Evolutionary conservation across 352 stramenopile species (phyloP).

Genomic region (Elongisporangium senticosum): DNA sequence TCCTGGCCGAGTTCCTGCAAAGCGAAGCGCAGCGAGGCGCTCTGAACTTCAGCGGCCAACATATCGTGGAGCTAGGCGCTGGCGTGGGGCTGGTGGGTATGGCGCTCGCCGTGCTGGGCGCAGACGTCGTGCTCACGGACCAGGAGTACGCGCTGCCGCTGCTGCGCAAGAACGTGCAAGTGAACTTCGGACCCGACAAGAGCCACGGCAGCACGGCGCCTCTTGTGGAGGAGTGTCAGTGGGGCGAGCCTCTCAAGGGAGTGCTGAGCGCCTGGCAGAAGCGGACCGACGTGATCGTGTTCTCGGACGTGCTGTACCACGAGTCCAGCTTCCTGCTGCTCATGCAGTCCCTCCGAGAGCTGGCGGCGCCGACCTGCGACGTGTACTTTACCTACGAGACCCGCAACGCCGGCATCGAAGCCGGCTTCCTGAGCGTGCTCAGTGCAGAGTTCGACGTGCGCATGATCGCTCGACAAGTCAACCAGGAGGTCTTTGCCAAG

Average conservation of each 20-base stretch:
- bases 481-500: slow-evolving; percentile 16
- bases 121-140: slow-evolving; percentile 37
- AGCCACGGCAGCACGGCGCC: slow-evolving; percentile 7
- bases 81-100: slow-evolving; percentile 50
- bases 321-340: slow-evolving; percentile 26
- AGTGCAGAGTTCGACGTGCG: slow-evolving; percentile 19
- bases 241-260: slow-evolving; percentile 22
- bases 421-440: slow-evolving; percentile 28
- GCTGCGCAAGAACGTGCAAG: slow-evolving; percentile 35
- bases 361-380: slow-evolving; percentile 18
- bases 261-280: slow-evolving; percentile 21
- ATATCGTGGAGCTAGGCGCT: slow-evolving; percentile 37
- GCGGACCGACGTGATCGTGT: slow-evolving; percentile 30
- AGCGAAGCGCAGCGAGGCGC: slow-evolving; percentile 2
- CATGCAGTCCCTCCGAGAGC: slow-evolving; percentile 22
- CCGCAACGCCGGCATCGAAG: slow-evolving; percentile 31
- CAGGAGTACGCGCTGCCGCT: slow-evolving; percentile 45
- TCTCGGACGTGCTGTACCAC: slow-evolving; percentile 53
- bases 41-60: slow-evolving; percentile 14
- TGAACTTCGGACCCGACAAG: slow-evolving; percentile 23
- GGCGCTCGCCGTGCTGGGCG: slow-evolving; percentile 34
- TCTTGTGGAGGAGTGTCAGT: slow-evolving; percentile 32
- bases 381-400: slow-evolving; percentile 46
- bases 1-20: slow-evolving; percentile 46
- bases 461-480: slow-evolving; percentile 12